Evolutionary conservation across 2,329 filamentous ascomycete species (phyloP).

Genomic region (Botrytis paeoniae): DNA sequence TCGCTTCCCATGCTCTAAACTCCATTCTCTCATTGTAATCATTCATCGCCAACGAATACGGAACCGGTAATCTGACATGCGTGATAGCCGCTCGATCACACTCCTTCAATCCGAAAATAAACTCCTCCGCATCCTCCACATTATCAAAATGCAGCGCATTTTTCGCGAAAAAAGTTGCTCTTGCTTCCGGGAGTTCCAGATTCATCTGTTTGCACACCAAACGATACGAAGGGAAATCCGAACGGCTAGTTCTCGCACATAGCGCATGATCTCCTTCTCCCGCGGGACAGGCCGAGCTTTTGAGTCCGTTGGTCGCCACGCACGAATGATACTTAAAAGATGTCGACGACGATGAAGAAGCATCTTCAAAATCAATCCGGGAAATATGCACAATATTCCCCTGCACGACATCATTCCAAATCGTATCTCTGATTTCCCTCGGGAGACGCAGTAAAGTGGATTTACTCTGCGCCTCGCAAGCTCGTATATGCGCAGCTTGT

Average conservation of each 20-base stretch:
- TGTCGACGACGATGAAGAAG: not conserved
- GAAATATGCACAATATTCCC: slow-evolving; percentile 26
- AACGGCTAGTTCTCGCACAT: slow-evolving; percentile 16
- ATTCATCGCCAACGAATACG: slow-evolving; percentile 1
- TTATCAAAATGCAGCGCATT: slow-evolving; percentile 30
- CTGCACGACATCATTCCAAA: slow-evolving; percentile 22
- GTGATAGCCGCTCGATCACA: slow-evolving; percentile 23
- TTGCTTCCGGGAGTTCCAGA: slow-evolving; percentile 21
- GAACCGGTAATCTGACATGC: slow-evolving; percentile 24
- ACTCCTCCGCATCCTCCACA: slow-evolving; percentile 21
- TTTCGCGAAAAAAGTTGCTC: slow-evolving; percentile 20
- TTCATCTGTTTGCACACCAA: slow-evolving; percentile 27
- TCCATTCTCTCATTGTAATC: not conserved
- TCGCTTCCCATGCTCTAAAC: slow-evolving; percentile 19
- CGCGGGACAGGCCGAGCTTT: slow-evolving; percentile 21
- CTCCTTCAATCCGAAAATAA: slow-evolving; percentile 26
- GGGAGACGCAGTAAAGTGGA: not conserved
- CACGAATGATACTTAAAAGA: slow-evolving; percentile 2
- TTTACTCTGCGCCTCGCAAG: slow-evolving; percentile 12
- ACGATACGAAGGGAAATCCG: slow-evolving; percentile 16
- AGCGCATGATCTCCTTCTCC: slow-evolving; percentile 24
- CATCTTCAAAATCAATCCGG: not conserved
- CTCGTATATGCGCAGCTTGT: not conserved
- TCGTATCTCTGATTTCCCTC: slow-evolving; percentile 25
- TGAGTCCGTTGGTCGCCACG: not conserved